These are phyloP conservation scores for Pseudogymnoascus sp. DNA, from an alignment of 2,329 filamentous ascomycete species.

Conservation along the genomic window DNA sequence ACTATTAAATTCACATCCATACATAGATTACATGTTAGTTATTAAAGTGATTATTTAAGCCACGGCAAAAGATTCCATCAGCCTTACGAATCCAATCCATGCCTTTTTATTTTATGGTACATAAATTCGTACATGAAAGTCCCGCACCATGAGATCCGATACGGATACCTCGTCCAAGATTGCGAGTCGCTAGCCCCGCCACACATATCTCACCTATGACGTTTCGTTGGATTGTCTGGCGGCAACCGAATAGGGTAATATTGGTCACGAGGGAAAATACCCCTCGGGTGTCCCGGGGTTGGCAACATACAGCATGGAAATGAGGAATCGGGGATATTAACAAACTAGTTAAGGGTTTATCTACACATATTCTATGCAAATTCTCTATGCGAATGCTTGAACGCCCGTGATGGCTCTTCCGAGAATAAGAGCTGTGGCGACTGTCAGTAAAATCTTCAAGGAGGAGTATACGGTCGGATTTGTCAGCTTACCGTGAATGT, in stretches of 20 bases:
- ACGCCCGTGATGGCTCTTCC: slow-evolving; percentile 64
- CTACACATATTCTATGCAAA: slow-evolving; percentile 43
- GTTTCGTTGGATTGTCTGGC: background rate
- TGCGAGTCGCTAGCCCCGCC: slow-evolving; percentile 5
- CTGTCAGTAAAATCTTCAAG: slow-evolving; percentile 21
- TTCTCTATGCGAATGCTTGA: slow-evolving; percentile 63
- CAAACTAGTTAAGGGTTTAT: background rate
- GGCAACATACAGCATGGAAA: background rate
- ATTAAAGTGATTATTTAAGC: background rate
- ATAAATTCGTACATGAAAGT: background rate
- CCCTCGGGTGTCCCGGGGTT: background rate
- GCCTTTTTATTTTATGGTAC: background rate
- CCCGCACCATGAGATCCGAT: background rate
- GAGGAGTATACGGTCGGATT: background rate
- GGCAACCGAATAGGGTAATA: background rate
- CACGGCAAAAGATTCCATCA: background rate
- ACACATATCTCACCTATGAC: slow-evolving; percentile 6
- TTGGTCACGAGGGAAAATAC: background rate
- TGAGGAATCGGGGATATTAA: background rate
- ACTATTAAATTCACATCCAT: background rate
- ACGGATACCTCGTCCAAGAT: background rate
- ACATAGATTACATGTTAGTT: background rate
- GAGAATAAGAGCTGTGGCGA: slow-evolving; percentile 53
- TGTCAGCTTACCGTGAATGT: slow-evolving; percentile 69
- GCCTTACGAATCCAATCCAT: background rate